phyloP scores from a whole-genome alignment of 805 yeast species.

The Monosporozyma aerobia region DNA sequence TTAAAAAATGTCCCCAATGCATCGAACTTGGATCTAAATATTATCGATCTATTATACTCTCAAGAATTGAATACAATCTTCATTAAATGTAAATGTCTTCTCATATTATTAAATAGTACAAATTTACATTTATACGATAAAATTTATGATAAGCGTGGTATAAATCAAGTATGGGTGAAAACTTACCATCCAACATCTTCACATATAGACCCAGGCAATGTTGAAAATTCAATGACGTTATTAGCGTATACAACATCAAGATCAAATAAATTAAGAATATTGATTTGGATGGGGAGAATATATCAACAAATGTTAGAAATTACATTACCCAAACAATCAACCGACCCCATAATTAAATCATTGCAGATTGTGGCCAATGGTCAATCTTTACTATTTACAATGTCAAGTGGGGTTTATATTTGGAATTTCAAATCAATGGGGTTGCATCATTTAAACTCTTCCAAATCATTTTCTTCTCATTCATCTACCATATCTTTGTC shows the following conservation, averaged over 20 bases:
- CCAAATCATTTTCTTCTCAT: background rate
- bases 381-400: slow-evolving; percentile 15
- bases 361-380: slow-evolving; percentile 11
- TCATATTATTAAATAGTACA: slow-evolving; percentile 22
- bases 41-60: slow-evolving; percentile 18
- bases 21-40: slow-evolving; percentile 2
- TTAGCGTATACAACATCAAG: slow-evolving; percentile 1
- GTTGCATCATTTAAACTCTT: slow-evolving; percentile 1
- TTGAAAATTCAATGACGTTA: slow-evolving; percentile 2
- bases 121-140: slow-evolving; percentile 27
- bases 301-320: slow-evolving; percentile 21
- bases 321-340: slow-evolving; percentile 3
- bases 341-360: slow-evolving; percentile 14
- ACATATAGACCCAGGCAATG: background rate
- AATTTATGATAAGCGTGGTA: slow-evolving; percentile 26
- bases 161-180: slow-evolving; percentile 19
- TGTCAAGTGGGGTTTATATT: slow-evolving; percentile 12
- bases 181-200: slow-evolving; percentile 3
- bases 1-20: slow-evolving; percentile 11
- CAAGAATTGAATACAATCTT: slow-evolving; percentile 22
- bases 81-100: slow-evolving; percentile 18
- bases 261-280: slow-evolving; percentile 14
- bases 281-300: slow-evolving; percentile 23
- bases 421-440: slow-evolving; percentile 15
- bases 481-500: background rate